Conservation (phyloP, 805 yeast genomes). For the Pichia scutulata region DNA sequence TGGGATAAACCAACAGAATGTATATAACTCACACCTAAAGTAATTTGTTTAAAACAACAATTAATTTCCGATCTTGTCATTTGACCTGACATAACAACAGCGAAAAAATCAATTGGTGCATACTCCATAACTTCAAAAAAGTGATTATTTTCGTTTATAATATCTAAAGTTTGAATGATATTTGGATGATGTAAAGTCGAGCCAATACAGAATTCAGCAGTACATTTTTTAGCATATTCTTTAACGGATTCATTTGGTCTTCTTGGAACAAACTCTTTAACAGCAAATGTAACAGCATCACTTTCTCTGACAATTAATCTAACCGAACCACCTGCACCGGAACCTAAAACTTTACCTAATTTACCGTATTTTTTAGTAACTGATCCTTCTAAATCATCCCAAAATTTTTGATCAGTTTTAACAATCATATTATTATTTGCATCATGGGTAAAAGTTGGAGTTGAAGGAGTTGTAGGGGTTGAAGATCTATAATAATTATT, state of each 20-base stretch:
- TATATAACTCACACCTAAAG: slow-evolving; percentile 63
- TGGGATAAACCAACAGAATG: slow-evolving; percentile 78
- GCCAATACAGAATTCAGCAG: slow-evolving; percentile 85
- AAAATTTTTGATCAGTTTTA: slow-evolving; percentile 29
- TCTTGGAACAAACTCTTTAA: slow-evolving; percentile 71
- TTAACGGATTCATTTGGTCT: slow-evolving; percentile 61
- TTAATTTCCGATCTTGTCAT: slow-evolving; percentile 78
- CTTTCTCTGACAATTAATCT: slow-evolving; percentile 58
- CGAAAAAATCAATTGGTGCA: slow-evolving; percentile 77
- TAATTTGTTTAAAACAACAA: slow-evolving; percentile 70
- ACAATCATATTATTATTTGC: slow-evolving; percentile 34
- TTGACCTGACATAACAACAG: slow-evolving; percentile 79
- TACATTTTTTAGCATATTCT: slow-evolving; percentile 79
- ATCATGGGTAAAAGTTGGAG: slow-evolving; percentile 34
- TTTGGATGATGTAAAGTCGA: slow-evolving; percentile 77
- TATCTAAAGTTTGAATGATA: slow-evolving; percentile 70
- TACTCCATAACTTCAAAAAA: slow-evolving; percentile 82
- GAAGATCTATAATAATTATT: neutral
- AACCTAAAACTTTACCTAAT: slow-evolving; percentile 66
- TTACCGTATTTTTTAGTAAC: slow-evolving; percentile 60
- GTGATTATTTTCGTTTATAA: slow-evolving; percentile 59
- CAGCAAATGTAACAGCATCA: slow-evolving; percentile 72
- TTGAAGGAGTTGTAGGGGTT: slow-evolving; percentile 12
- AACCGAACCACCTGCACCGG: slow-evolving; percentile 90
- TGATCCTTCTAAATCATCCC: slow-evolving; percentile 46